phyloP scores from a whole-genome alignment of 192 early-diverging fungal species.

The Rhizophagus clarus region DNA sequence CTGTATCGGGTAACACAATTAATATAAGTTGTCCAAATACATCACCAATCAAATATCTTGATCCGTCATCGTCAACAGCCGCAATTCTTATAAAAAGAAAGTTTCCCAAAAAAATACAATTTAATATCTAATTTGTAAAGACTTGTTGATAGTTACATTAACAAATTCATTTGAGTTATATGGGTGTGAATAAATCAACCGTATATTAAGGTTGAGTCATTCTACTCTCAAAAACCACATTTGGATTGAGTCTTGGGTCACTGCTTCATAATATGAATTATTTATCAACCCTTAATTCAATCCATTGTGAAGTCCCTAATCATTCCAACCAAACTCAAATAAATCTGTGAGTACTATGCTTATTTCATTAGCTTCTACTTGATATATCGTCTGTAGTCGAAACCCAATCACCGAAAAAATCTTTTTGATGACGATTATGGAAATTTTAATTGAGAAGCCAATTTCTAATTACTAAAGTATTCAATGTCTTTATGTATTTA shows the following conservation, averaged over 20 bases:
- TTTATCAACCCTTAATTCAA: neutral
- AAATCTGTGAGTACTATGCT: neutral
- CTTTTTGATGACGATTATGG: no score
- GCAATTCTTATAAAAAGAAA: constrained; percentile 27
- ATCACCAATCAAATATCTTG: constrained; percentile 74
- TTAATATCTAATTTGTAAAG: neutral
- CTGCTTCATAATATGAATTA: neutral
- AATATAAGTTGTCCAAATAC: constrained; percentile 63
- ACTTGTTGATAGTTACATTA: neutral
- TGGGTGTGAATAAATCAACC: neutral
- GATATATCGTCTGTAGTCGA: no score
- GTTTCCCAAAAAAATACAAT: neutral
- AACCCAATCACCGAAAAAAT: no score
- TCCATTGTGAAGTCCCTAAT: no score
- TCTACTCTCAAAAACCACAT: neutral
- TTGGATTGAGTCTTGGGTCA: neutral
- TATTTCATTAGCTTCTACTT: neutral
- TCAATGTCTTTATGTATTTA: neutral
- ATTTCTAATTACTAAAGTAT: no score
- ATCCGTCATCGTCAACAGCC: constrained; percentile 52
- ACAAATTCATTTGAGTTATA: neutral
- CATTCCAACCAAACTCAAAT: neutral
- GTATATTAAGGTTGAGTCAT: neutral
- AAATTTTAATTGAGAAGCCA: no score
- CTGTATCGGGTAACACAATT: constrained; percentile 45